Evolutionary conservation across 2,329 filamentous ascomycete genomes (phyloP).

Genomic region (Endothia cerciana): DNA sequence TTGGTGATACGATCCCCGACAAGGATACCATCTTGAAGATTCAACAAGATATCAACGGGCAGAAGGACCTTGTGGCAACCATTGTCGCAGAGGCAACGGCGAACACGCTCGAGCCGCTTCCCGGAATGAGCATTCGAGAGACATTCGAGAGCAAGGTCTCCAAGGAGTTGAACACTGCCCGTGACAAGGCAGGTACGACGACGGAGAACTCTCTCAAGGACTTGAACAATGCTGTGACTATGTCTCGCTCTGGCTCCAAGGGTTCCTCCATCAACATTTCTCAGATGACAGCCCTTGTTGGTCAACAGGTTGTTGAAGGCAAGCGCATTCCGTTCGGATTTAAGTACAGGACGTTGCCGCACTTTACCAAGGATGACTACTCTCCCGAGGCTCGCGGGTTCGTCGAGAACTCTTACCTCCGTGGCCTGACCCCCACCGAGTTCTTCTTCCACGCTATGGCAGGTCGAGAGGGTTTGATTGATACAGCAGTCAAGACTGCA

Average conservation of each 20-base stretch:
- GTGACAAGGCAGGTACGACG: constrained; percentile 92
- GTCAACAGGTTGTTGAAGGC: constrained; percentile 97
- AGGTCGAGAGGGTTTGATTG: constrained; percentile 98
- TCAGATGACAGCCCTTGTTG: constrained; percentile 97
- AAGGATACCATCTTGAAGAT: constrained; percentile 82
- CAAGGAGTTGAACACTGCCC: constrained; percentile 89
- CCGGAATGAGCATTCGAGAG: constrained; percentile 97
- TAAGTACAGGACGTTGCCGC: constrained; percentile 94
- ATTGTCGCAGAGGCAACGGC: constrained; percentile 80
- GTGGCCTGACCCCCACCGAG: constrained; percentile 91
- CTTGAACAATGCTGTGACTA: constrained; percentile 93
- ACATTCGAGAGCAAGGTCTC: constrained; percentile 98
- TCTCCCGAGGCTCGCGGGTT: constrained; percentile 96
- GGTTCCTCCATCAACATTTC: constrained; percentile 99
- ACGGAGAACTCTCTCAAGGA: constrained; percentile 94
- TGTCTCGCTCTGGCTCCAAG: constrained; percentile 96
- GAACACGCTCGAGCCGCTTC: constrained; percentile 87
- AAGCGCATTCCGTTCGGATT: constrained; percentile 99
- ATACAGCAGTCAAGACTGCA: constrained; percentile 98
- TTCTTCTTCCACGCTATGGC: constrained; percentile 99
- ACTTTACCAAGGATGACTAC: constrained; percentile 99
- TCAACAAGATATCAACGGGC: constrained; percentile 75
- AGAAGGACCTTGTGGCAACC: constrained; percentile 79
- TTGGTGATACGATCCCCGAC: constrained; percentile 96
- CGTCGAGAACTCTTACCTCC: constrained; percentile 97